Conservation (phyloP, 2,329 filamentous ascomycete species). For the Hypoxylon sp. region DNA sequence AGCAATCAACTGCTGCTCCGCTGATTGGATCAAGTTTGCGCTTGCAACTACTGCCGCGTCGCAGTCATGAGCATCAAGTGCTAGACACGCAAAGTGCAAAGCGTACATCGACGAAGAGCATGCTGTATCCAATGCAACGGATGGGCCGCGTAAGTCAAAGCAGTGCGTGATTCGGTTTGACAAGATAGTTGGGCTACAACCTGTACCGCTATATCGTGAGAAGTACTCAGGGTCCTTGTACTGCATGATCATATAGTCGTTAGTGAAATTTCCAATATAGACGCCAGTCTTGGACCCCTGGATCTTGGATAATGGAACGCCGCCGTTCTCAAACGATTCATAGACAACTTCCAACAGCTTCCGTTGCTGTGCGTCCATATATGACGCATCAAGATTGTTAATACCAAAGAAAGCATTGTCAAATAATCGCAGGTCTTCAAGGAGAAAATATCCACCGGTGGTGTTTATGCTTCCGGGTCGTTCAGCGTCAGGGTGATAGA, state of each 20-base stretch:
- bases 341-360: conserved; percentile 57
- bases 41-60: conserved; percentile 33
- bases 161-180: conserved; percentile 54
- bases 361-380: conserved; percentile 56
- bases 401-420: conserved; percentile 54
- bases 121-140: conserved; percentile 37
- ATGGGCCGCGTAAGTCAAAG: conserved; percentile 51
- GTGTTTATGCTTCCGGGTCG: conserved; percentile 16
- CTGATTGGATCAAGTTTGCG: conserved; percentile 31
- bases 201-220: conserved; percentile 50
- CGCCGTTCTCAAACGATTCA: conserved; percentile 50
- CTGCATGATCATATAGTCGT: conserved; percentile 45
- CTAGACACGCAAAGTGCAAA: conserved; percentile 27
- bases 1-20: conserved; percentile 20
- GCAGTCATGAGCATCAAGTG: conserved; percentile 25
- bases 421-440: conserved; percentile 46
- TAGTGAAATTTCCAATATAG: conserved; percentile 45
- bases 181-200: conserved; percentile 47
- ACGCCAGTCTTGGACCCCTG: conserved; percentile 12
- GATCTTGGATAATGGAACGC: conserved; percentile 32
- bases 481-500: conserved; percentile 28
- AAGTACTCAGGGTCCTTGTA: conserved; percentile 46
- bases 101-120: conserved; percentile 46
- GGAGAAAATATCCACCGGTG: conserved; percentile 47
- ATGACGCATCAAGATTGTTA: conserved; percentile 45